Base-by-base conservation (phyloP, 225 moss, liverwort and hornwort genomes). In the Marchantia polymorpha region DNA sequence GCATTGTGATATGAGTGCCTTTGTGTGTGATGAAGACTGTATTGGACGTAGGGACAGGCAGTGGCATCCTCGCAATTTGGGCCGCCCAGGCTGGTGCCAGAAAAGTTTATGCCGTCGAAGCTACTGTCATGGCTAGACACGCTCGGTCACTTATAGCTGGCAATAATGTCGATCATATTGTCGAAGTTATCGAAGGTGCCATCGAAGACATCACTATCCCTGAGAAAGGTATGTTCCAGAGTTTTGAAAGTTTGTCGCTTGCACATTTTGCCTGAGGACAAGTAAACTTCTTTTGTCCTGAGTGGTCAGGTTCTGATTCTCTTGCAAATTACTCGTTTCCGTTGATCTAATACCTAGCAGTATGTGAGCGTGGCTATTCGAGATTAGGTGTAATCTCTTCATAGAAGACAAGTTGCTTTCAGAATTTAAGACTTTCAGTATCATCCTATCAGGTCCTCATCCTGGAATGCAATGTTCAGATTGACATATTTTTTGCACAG, bases 51-150 rank as follows among this genome's bases (percentile, higher is more conserved):
- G 96, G 96, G 20, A 94, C 94, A 74, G 96, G 96, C 74, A 96
- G 96, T 76, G 96, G 96, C 20, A 96, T 96, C 50, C 81, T 96
- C 53, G 96, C 96, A 65, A 96, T 96, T 48, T 96, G 96, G 96
- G 91, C 96, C 26, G 96, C 96, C 65, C 92, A 96, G 87, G 94
- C 96, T 17, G 96, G 96, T 54, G 96, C 96, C 17, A 86, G 84
- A 23, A 96, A 94, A 76, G 96, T 96, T 31, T 96, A 94, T 82
- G 94, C 92, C 13, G 96, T 96, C 12, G 96, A 96, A 86, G 96
- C 96, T 27, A 96, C 96, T 65, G 91, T 91, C 61, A 96, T 96
- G 96, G 96, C 96, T 72, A 72, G 88, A 27, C 96, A 96, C 71
- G 96, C 96, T 9, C 88, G 94, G 73, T 83, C 82, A 6, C 74